These are phyloP conservation scores for Aspergillus sclerotialis DNA, from an alignment of 2,329 filamentous ascomycete species.

Conservation along the genomic window DNA sequence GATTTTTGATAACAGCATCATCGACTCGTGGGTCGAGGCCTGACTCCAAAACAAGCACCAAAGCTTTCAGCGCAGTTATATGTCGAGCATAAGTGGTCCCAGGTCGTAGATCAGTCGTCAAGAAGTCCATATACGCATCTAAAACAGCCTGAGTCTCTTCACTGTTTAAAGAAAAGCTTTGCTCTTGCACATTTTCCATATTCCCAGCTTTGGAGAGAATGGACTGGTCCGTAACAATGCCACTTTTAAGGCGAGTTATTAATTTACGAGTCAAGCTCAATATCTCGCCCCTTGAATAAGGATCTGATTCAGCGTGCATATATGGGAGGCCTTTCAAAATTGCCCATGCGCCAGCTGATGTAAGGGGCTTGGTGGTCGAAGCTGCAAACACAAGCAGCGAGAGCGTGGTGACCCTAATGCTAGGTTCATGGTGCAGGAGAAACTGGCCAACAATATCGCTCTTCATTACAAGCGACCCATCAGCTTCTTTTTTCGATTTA, in stretches of 20 bases:
- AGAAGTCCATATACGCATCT: constrained; percentile 65
- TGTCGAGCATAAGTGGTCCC: constrained; percentile 87
- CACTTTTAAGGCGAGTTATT: constrained; percentile 65
- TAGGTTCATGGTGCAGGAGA: constrained; percentile 45
- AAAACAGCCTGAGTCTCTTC: constrained; percentile 51
- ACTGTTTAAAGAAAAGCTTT: constrained; percentile 43
- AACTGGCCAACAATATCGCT: constrained; percentile 31
- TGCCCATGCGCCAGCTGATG: constrained; percentile 52
- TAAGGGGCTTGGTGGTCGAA: constrained; percentile 67
- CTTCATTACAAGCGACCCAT: constrained; percentile 23
- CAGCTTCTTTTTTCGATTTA: constrained; percentile 9
- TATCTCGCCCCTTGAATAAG: constrained; percentile 77
- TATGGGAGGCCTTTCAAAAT: constrained; percentile 60
- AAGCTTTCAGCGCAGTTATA: constrained; percentile 67
- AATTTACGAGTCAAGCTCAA: constrained; percentile 68
- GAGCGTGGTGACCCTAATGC: constrained; percentile 71
- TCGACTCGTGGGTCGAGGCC: constrained; percentile 53
- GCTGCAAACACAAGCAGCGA: constrained; percentile 72
- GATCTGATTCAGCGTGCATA: constrained; percentile 76
- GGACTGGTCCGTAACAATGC: constrained; percentile 41
- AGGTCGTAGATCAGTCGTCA: constrained; percentile 66
- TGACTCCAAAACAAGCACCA: constrained; percentile 60
- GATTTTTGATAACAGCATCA: constrained; percentile 35
- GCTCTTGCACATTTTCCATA: constrained; percentile 9
- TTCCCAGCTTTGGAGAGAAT: constrained; percentile 16